These are phyloP conservation scores for Populus tremula DNA, from an alignment of 345 rosid genomes.

Conservation along the genomic window DNA sequence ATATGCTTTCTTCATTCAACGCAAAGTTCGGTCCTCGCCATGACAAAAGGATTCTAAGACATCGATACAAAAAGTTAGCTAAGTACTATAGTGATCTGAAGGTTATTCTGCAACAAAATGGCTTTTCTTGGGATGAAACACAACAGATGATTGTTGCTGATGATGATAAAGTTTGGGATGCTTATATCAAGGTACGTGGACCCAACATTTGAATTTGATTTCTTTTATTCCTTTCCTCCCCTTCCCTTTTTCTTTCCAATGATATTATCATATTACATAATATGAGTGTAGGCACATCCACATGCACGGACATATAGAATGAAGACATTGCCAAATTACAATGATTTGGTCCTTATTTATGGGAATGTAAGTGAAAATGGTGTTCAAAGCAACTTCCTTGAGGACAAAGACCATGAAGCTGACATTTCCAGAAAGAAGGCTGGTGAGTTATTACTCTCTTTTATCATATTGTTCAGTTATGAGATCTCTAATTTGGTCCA, in stretches of 20 bases:
- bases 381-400: conserved; percentile 25
- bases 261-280: neutral
- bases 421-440: conserved; percentile 28
- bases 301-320: conserved; percentile 58
- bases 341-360: conserved; percentile 58
- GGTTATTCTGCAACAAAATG: conserved; percentile 46
- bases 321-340: conserved; percentile 65
- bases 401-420: conserved; percentile 39
- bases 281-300: conserved; percentile 51
- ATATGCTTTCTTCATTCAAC: conserved; percentile 72
- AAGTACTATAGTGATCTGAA: conserved; percentile 62
- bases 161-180: conserved; percentile 60
- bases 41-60: conserved; percentile 78
- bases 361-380: conserved; percentile 38
- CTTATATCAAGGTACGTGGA: conserved; percentile 56
- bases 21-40: conserved; percentile 59
- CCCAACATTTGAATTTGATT: conserved; percentile 4
- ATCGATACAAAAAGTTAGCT: conserved; percentile 64
- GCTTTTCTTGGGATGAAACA: conserved; percentile 74
- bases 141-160: conserved; percentile 53
- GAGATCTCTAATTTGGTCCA: neutral
- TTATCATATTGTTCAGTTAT: conserved; percentile 3
- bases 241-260: conserved; percentile 13
- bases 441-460: conserved; percentile 35
- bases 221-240: neutral